Percentiles rank a stretch among this genome's conserved stretches.
phyloP scores from a whole-genome alignment of 75 land plant genomes.

The Larix kaempferi region DNA sequence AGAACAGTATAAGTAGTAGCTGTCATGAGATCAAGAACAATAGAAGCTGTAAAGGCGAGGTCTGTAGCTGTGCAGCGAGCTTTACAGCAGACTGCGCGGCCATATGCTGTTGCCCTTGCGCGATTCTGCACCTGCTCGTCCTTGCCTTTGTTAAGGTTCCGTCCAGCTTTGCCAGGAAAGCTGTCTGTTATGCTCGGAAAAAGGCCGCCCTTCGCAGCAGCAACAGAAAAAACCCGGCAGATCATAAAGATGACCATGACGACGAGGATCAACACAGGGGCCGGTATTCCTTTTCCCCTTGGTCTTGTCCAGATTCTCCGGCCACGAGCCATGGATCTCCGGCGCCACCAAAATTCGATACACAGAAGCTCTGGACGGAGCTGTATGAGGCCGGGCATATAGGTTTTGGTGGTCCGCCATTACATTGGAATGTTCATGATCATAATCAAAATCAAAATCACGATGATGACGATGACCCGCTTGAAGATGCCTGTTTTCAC shows the following conservation, averaged over 20 bases:
- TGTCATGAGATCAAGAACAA: too few relatives aligned
- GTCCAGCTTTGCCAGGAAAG: slow-evolving; percentile 35
- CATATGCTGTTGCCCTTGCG: slow-evolving; percentile 49
- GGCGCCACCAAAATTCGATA: not conserved
- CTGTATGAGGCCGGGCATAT: slow-evolving; percentile 4
- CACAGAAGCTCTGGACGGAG: not conserved
- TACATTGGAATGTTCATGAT: not conserved
- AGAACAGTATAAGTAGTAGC: too few relatives aligned
- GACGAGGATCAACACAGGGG: not conserved
- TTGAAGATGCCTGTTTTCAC: too few relatives aligned
- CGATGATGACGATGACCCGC: too few relatives aligned
- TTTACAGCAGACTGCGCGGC: slow-evolving; percentile 59
- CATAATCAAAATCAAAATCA: too few relatives aligned
- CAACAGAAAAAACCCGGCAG: too few relatives aligned
- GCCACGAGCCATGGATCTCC: not conserved
- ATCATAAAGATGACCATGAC: not conserved
- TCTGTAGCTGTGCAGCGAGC: slow-evolving; percentile 22
- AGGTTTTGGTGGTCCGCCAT: slow-evolving; percentile 4
- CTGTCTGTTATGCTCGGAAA: not conserved
- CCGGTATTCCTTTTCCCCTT: not conserved
- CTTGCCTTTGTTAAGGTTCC: slow-evolving; percentile 42
- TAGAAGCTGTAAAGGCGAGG: too few relatives aligned
- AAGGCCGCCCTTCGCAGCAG: too few relatives aligned
- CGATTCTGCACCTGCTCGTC: slow-evolving; percentile 20
- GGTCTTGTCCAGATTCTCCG: not conserved